Base-by-base conservation (phyloP, 768 basidiomycete species). In the Russula sp. region DNA sequence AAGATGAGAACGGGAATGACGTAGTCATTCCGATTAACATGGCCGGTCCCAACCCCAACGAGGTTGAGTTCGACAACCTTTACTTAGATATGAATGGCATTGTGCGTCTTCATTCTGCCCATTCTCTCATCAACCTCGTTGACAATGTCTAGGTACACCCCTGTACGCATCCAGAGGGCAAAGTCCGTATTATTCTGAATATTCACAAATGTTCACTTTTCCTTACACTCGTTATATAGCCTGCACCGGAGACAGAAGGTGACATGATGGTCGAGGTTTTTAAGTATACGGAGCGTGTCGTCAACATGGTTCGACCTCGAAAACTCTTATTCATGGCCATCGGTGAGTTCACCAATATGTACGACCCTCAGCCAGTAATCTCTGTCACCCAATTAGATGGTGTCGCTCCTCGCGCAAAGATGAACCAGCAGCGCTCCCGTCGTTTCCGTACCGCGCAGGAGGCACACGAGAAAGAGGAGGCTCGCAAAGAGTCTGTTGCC, bases 71-170 rank as follows among this genome's bases (percentile, higher is more conserved):
- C 67, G 97, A 99, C 76, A 93, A 92, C 73, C 78, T 99, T 49
- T 99, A 99, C 73, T 80, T 99, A 46, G 96, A 99, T 72, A 98
- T 99, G 97, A 99, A 99, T 73, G 97, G 93, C 67, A 98, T 98
- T 73, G 97, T 93, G 67, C 66, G 87, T 38, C 35, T 25, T 77
- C 22, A n/a, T 47, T 35, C 65, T 22, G 14, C 42, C 20, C 48
- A n/a, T 7, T 53, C 35, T 43, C 11, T 51, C 53, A 11, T 47
- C 10, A 20, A 46, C 41, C 56, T 53, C 68, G 25, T 43, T 41
- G 11, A 41, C 35, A 56, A 35, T 59, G 32, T 29, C 22, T 54
- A 93, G 90, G 90, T 99, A 11, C 97, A 99, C 74, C 97, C 97
- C 0, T 98, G 97, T 82, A 99, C 97, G 0, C 97, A 99, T 72